A percentile compares a stretch with the other conserved stretches of the same genome.
Evolutionary conservation across 2,329 filamentous ascomycete genomes (phyloP).

Genomic region (Salinomyces thailandicus): DNA sequence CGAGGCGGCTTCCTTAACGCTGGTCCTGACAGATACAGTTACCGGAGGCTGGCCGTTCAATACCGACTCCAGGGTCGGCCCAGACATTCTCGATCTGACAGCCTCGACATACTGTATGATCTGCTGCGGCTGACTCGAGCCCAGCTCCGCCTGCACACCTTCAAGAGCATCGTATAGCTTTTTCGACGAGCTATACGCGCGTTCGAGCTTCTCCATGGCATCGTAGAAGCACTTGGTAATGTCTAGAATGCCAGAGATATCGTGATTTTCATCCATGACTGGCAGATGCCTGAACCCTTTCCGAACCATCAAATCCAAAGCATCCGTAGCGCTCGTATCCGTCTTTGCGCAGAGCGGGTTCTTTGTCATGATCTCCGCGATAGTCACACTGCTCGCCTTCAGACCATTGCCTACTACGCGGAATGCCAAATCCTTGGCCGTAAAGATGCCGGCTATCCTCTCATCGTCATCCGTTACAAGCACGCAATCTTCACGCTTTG

Average conservation of each 20-base stretch:
- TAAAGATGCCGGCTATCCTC: slow-evolving; percentile 96
- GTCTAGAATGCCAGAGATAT: slow-evolving; percentile 94
- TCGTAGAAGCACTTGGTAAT: slow-evolving; percentile 99
- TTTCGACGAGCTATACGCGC: slow-evolving; percentile 93
- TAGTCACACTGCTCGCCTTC: slow-evolving; percentile 81
- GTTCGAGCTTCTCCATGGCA: slow-evolving; percentile 98
- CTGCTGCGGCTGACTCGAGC: slow-evolving; percentile 91
- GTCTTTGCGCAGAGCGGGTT: slow-evolving; percentile 95
- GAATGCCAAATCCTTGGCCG: slow-evolving; percentile 95
- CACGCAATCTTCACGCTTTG: slow-evolving; percentile 96
- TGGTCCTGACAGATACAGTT: slow-evolving; percentile 90
- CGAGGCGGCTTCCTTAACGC: slow-evolving; percentile 87
- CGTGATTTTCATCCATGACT: slow-evolving; percentile 99
- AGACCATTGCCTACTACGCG: slow-evolving; percentile 84
- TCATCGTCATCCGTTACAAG: slow-evolving; percentile 97
- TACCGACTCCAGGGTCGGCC: slow-evolving; percentile 88
- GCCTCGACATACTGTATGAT: slow-evolving; percentile 99
- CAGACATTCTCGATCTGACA: slow-evolving; percentile 91
- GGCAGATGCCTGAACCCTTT: slow-evolving; percentile 96
- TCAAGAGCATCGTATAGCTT: slow-evolving; percentile 96
- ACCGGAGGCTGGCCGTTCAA: slow-evolving; percentile 84
- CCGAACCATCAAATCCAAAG: slow-evolving; percentile 91
- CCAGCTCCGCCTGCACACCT: slow-evolving; percentile 93
- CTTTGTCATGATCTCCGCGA: slow-evolving; percentile 99
- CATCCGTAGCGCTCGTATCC: slow-evolving; percentile 95